Evolutionary conservation across 495 filamentous ascomycete species (phyloP).

Genomic region (Platismatia glauca): DNA sequence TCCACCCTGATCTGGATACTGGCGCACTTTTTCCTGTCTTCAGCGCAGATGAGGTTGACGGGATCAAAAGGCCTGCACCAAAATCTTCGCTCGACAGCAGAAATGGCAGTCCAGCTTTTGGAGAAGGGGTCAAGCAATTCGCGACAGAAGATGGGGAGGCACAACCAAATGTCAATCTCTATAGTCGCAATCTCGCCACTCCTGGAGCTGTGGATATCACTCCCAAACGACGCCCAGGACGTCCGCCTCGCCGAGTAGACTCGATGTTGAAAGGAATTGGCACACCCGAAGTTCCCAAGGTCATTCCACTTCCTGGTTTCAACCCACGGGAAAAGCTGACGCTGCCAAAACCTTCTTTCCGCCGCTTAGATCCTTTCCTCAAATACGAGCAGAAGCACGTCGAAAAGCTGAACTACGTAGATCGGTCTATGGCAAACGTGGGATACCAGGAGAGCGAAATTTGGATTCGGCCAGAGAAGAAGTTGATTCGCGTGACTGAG

Average conservation of each 20-base stretch:
- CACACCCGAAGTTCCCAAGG: constrained; percentile 48
- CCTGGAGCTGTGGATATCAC: constrained; percentile 11
- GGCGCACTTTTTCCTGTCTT: constrained; percentile 70
- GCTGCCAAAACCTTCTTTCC: constrained; percentile 54
- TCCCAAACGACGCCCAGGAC: constrained; percentile 51
- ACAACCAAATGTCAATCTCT: constrained; percentile 9
- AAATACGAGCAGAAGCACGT: constrained; percentile 53
- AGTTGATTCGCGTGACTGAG: constrained; percentile 69
- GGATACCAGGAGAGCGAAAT: constrained; percentile 93
- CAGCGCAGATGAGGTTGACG: constrained; percentile 77
- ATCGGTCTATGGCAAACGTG: constrained; percentile 85
- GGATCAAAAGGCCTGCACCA: constrained; percentile 24
- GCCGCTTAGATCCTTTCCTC: constrained; percentile 49
- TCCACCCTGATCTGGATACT: constrained; percentile 88
- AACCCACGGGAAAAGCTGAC: constrained; percentile 60
- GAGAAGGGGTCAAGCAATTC: constrained; percentile 14
- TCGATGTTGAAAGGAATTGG: constrained; percentile 53
- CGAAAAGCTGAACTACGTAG: constrained; percentile 63
- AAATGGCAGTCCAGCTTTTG: constrained; percentile 14
- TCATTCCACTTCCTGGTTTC: constrained; percentile 53
- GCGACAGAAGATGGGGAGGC: constrained; percentile 9
- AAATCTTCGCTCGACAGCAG: constrained; percentile 12
- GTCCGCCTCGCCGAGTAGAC: constrained; percentile 53
- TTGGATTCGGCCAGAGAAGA: constrained; percentile 66
- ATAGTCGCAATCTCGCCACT: constrained; percentile 7